Percentiles rank a stretch among this genome's conserved stretches.
Conservation (phyloP, 2,329 filamentous ascomycete species). For the Claviceps africana region DNA sequence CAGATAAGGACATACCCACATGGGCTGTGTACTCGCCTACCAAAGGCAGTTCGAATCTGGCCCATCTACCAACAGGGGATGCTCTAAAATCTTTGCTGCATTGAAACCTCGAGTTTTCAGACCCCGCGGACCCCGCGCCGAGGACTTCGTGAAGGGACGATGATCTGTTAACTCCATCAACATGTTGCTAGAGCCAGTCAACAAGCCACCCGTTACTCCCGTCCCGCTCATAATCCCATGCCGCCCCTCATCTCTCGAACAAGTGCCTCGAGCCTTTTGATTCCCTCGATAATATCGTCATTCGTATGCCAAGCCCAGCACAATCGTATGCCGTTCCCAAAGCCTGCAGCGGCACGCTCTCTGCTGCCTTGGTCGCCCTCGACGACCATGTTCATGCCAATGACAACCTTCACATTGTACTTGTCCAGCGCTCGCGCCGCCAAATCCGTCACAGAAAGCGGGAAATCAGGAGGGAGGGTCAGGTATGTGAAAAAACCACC, state of each 20-base stretch:
- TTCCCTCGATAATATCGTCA: constrained; percentile 49
- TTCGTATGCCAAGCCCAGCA: constrained; percentile 64
- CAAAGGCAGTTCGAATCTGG: no score
- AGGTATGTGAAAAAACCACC: constrained; percentile 1
- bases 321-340: constrained; percentile 47
- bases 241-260: background rate
- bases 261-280: constrained; percentile 39
- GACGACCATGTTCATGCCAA: constrained; percentile 58
- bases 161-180: no score
- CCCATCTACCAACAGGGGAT: no score
- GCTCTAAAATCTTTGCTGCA: no score
- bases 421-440: constrained; percentile 33
- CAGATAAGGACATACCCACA: no score
- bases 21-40: no score
- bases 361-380: constrained; percentile 35
- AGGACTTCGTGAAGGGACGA: no score
- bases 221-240: background rate
- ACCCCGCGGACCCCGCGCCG: no score
- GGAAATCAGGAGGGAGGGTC: background rate
- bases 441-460: background rate
- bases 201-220: no score
- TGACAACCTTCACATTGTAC: constrained; percentile 53
- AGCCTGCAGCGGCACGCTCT: constrained; percentile 25
- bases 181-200: no score
- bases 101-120: no score